These are phyloP conservation scores for Plectosphaerella plurivora DNA, from an alignment of 2,329 filamentous ascomycete genomes.

Conservation along the genomic window DNA sequence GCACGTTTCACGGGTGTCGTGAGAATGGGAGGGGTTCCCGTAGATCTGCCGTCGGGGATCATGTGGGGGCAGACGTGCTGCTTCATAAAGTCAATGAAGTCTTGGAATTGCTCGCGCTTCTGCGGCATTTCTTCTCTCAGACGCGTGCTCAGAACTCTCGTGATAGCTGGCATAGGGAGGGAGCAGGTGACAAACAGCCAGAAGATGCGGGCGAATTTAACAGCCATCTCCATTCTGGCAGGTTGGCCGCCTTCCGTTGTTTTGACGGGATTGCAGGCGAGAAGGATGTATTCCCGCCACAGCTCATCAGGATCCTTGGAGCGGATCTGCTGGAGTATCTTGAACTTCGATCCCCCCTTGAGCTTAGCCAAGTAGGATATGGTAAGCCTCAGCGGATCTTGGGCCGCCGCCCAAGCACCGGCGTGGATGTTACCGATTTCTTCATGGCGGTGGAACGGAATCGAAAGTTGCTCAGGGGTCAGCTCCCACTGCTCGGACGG, in stretches of 20 bases:
- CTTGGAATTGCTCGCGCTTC: slow-evolving; percentile 17
- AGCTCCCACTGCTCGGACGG: background rate
- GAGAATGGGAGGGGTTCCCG: too few relatives aligned
- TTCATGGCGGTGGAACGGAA: slow-evolving; percentile 7
- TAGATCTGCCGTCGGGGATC: too few relatives aligned
- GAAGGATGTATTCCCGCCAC: slow-evolving; percentile 21
- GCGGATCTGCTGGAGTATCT: slow-evolving; percentile 18
- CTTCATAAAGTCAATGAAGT: slow-evolving; percentile 23
- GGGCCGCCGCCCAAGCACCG: slow-evolving; percentile 13
- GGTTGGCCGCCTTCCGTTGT: background rate
- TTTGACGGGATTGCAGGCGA: slow-evolving; percentile 8
- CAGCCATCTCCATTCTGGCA: background rate
- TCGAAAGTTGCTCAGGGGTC: background rate
- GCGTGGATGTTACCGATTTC: slow-evolving; percentile 7
- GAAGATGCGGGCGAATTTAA: slow-evolving; percentile 7
- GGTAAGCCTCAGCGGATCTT: slow-evolving; percentile 20
- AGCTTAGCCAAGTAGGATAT: slow-evolving; percentile 20
- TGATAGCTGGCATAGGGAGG: background rate
- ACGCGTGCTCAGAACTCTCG: slow-evolving; percentile 13
- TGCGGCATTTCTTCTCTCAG: slow-evolving; percentile 16
- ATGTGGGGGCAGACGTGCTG: slow-evolving; percentile 3
- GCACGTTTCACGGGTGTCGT: too few relatives aligned
- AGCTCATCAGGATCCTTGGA: slow-evolving; percentile 10
- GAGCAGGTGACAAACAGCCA: slow-evolving; percentile 5
- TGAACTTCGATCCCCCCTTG: slow-evolving; percentile 12